A percentile compares a stretch with the other conserved stretches of the same genome.
Conservation (phyloP, 208 protist species). For the Trypanosoma lewisi region DNA sequence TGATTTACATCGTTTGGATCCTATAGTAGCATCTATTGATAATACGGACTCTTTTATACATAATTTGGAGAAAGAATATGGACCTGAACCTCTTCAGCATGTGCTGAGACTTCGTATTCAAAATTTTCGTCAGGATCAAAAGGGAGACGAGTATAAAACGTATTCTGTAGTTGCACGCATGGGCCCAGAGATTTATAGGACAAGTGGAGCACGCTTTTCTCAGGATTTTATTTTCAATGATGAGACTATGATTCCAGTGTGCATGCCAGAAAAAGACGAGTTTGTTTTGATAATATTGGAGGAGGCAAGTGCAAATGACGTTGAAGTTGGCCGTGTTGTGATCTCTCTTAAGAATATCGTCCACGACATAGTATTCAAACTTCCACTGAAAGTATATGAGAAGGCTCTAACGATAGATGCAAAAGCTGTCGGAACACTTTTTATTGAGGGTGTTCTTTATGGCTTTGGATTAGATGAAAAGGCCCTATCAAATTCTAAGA, state of each 20-base stretch:
- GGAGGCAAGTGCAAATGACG: constrained; percentile 38
- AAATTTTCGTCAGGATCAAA: constrained; percentile 6
- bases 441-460: constrained; percentile 49
- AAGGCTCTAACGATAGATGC: constrained; percentile 47
- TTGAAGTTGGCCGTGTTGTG: constrained; percentile 55
- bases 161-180: constrained; percentile 35
- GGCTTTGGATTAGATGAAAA: constrained; percentile 40
- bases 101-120: constrained; percentile 35
- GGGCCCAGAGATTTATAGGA: constrained; percentile 44
- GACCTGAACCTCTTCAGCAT: constrained; percentile 50
- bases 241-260: constrained; percentile 41
- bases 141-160: background rate
- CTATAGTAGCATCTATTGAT: constrained; percentile 53
- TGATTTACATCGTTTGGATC: constrained; percentile 76
- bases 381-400: constrained; percentile 44
- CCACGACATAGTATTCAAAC: constrained; percentile 20
- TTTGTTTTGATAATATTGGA: constrained; percentile 57
- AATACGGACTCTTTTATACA: constrained; percentile 56
- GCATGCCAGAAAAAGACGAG: constrained; percentile 36
- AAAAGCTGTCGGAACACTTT: constrained; percentile 35
- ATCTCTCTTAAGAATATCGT: constrained; percentile 44
- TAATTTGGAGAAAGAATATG: constrained; percentile 50
- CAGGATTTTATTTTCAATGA: constrained; percentile 39
- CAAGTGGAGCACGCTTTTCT: constrained; percentile 27
- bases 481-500: constrained; percentile 8